Evolutionary conservation across 192 early-diverging fungal genomes (phyloP), one percentile per base, ranked within the genome.

Genomic region (Coemansia sp.): DNA sequence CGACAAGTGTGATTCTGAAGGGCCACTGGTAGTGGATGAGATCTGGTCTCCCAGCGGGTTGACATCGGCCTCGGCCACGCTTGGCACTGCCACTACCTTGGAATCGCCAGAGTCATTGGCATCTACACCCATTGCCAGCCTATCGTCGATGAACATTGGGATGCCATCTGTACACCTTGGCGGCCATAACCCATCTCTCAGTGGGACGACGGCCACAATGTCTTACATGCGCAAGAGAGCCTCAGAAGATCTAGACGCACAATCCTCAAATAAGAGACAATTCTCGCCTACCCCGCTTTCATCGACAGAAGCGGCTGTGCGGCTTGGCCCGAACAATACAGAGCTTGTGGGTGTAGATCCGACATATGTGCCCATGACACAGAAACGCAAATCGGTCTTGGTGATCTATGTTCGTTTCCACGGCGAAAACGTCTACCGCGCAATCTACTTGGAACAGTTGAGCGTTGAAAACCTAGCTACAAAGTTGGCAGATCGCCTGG

Each of bases 371-470:
- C 89, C 89, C 10, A 78, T 79, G 31, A 31, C 58, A 9, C 67
- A 68, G 23, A 82, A 74, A 59, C 62, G 58, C 51, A 75, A 54
- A 61, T 51, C 74, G 36, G 82, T 86, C 25, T 59, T 89, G 24
- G 84, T 84, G 14, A 71, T 89, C 4, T 89, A 86, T 64, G 80
- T 83, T 56, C 76, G 78, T 61, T 85, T 86, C 54, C 78, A 76
- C n/a, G 72, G 76, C 68, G 83, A 86, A 51, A 51, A 74, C 5
- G 77, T 86, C 0, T 86, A 89, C 65, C 74, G 85, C 0, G 90
- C 88, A 0, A 69, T 90, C 11, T 91, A 91, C 63, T 80, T 91
- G 3, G 87, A 90, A 57, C 80, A 76, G 17, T 59, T 83, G 23
- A 78, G 83, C 10, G 71, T 85, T 2, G 66, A 76, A 23, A 82